Conservation (phyloP, 441 rosid genomes). For the Gossypium trilobum region DNA sequence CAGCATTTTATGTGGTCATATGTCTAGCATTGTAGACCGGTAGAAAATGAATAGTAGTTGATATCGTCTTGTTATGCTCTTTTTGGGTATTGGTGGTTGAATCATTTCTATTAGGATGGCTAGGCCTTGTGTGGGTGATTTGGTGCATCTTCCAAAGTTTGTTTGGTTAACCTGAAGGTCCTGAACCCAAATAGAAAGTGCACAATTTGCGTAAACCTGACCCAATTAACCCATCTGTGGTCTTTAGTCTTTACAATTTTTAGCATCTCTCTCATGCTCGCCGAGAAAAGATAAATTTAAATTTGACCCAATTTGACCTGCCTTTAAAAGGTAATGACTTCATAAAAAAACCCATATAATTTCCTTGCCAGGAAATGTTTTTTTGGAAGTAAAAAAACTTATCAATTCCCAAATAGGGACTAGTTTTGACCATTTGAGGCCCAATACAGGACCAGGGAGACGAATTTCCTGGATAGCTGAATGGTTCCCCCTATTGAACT, state of each 20-base stretch:
- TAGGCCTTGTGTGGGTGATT: constrained; percentile 6
- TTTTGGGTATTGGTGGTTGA: constrained; percentile 5
- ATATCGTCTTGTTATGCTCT: background rate
- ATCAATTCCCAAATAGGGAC: background rate
- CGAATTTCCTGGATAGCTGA: constrained; percentile 1
- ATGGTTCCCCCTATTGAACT: background rate
- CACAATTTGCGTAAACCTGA: background rate
- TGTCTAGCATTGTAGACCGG: background rate
- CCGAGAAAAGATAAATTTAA: background rate
- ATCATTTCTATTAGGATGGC: background rate
- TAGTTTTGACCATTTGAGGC: background rate
- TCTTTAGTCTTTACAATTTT: background rate
- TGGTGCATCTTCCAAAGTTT: background rate
- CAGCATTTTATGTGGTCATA: background rate
- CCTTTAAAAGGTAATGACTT: background rate
- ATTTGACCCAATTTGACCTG: background rate
- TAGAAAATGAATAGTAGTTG: constrained; percentile 7
- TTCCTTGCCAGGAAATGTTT: background rate
- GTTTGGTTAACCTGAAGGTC: background rate
- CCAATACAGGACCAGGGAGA: background rate
- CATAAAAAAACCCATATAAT: background rate
- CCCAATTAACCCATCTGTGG: background rate
- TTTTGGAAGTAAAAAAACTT: background rate
- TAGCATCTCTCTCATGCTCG: background rate
- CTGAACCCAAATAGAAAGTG: background rate